These are phyloP conservation scores for Micromonas commoda DNA, from an alignment of 139 green algal genomes.

Conservation along the genomic window DNA sequence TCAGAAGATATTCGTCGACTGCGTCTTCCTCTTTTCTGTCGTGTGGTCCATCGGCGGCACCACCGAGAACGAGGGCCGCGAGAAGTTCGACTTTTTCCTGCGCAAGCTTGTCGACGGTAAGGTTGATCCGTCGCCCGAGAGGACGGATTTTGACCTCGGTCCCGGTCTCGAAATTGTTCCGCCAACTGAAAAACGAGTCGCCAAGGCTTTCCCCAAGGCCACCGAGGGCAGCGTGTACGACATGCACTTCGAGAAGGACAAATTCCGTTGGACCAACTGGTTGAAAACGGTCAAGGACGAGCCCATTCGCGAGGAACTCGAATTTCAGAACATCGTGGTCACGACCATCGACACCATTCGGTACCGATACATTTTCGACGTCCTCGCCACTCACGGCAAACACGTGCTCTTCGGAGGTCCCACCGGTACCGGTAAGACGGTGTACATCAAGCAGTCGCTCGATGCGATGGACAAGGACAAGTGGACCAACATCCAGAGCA, in stretches of 20 bases:
- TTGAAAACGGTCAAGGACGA: constrained; percentile 48
- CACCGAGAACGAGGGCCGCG: constrained; percentile 50
- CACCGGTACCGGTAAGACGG: constrained; percentile 63
- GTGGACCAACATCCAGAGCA: constrained; percentile 58
- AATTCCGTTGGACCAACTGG: constrained; percentile 55
- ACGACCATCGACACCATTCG: constrained; percentile 66
- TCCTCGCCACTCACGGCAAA: constrained; percentile 29
- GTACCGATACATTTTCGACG: constrained; percentile 52
- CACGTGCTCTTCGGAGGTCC: constrained; percentile 42
- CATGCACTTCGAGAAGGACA: constrained; percentile 56
- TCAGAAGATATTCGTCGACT: constrained; percentile 44
- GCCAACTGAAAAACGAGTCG: constrained; percentile 31
- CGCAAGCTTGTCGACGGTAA: constrained; percentile 52
- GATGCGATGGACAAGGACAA: constrained; percentile 45
- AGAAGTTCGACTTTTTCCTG: constrained; percentile 51
- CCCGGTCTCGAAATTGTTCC: constrained; percentile 52
- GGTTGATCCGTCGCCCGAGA: constrained; percentile 31
- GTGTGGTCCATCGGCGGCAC: constrained; percentile 65
- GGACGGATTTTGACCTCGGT: constrained; percentile 58
- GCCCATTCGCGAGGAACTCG: constrained; percentile 19
- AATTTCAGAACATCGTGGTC: constrained; percentile 67
- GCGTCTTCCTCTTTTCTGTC: constrained; percentile 61
- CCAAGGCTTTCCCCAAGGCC: constrained; percentile 34
- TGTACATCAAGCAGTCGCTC: constrained; percentile 56
- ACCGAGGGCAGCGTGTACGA: constrained; percentile 58